Evolutionary conservation across 805 yeast species (phyloP), one percentile per base, ranked within the genome.

Genomic region (Vanderwaltozyma tropicalis): DNA sequence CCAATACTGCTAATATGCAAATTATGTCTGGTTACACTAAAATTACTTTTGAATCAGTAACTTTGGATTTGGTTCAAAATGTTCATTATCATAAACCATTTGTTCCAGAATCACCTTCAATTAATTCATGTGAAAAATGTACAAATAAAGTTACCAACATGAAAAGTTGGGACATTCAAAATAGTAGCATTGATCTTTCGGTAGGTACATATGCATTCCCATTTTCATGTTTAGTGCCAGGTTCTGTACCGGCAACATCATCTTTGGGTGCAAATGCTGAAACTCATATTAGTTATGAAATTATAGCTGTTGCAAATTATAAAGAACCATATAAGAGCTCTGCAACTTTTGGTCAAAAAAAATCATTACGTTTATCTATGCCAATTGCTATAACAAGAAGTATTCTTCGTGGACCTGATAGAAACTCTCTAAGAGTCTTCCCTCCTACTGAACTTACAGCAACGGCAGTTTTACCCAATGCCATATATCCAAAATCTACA

Each of bases 401-500:
- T 40, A 74, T 89, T 22, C 57, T 84, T 18, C 66, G 85, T 32
- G 89, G 92, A 6, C 83, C 84, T 2, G 96, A 88, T 55, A 70
- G 87, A 48, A 85, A 83, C 52, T 84, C 95, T 1, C 63, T 86
- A 28, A 72, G 99, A 43, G 84, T 92, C 1, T 92, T 92, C 60
- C 98, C 98, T 1, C 97, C 99, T 7, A 89, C 97, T 0, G 83
- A 81, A 31, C 79, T 92, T 27, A 79, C 86, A 3, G 94, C 95
- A 6, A 75, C 81, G 20, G 92, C 94, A 8, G 81, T 79, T 13
- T 65, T 92, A 35, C 98, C 98, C 2, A 82, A 82, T 45, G 95
- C 87, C 13, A 72, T 84, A 24, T 84, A 84, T 57, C 97, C 97
- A 11, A 80, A 83, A 55, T 80, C 95, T 0, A 69, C 80, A 1